Evolutionary conservation across 176 grass and related monocot genomes (phyloP).

Genomic region (Oryza longistaminata): DNA sequence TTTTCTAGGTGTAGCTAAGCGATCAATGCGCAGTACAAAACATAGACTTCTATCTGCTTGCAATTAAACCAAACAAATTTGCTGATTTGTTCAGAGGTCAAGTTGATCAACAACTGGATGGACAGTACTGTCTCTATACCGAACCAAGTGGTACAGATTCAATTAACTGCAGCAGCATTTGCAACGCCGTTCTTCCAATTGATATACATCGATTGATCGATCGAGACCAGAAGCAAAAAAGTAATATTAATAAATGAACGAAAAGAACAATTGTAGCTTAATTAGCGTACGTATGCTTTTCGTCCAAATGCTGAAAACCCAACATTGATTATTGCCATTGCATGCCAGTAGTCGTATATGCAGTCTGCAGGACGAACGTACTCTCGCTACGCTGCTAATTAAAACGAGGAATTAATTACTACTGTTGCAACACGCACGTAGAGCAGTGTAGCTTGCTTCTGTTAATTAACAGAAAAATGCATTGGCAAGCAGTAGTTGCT

Average conservation of each 20-base stretch:
- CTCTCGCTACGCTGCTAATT: background rate
- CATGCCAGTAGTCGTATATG: background rate
- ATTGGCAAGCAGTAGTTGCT: background rate
- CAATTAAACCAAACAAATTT: background rate
- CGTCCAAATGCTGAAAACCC: background rate
- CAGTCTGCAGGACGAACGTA: background rate
- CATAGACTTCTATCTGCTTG: constrained; percentile 5
- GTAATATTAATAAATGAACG: background rate
- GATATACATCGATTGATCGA: background rate
- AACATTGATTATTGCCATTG: background rate
- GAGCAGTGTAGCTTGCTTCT: background rate
- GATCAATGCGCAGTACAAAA: background rate
- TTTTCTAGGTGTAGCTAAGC: background rate
- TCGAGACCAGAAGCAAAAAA: constrained; percentile 4
- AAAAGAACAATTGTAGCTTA: constrained; percentile 18
- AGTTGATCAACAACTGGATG: constrained; percentile 21
- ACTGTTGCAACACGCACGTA: background rate
- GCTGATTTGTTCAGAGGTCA: constrained; percentile 22
- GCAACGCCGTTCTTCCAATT: background rate
- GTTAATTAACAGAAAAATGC: background rate
- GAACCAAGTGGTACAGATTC: background rate
- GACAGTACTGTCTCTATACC: background rate
- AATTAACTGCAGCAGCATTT: background rate
- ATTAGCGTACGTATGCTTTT: background rate
- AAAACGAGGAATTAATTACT: background rate